phyloP scores from a whole-genome alignment of 768 basidiomycete genomes.

The Lentinula boryana region DNA sequence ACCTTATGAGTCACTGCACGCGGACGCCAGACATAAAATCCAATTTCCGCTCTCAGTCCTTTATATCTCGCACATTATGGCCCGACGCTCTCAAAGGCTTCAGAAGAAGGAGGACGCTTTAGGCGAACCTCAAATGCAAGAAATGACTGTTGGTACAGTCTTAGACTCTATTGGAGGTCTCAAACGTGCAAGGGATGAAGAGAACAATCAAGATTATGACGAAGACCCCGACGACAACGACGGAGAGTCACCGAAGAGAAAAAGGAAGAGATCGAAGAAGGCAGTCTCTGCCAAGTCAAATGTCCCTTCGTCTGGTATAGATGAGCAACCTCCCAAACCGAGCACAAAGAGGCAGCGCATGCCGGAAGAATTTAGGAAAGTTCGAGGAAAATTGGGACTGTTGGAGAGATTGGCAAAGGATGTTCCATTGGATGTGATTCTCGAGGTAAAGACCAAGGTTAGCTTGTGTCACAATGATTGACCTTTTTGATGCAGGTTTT shows the following conservation, averaged over 20 bases:
- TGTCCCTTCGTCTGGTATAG: background rate
- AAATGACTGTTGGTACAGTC: background rate
- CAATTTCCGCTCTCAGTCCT: background rate
- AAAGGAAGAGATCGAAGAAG: background rate
- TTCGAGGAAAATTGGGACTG: conserved; percentile 1
- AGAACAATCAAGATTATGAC: background rate
- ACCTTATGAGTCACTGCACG: background rate
- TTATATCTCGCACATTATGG: background rate
- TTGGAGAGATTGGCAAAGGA: background rate
- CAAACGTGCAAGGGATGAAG: background rate
- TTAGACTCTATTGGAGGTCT: too few relatives aligned
- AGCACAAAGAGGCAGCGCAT: background rate
- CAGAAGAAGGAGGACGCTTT: background rate
- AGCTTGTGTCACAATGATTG: background rate
- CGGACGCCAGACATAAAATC: background rate
- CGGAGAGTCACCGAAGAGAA: background rate
- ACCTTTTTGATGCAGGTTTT: conserved; percentile 36
- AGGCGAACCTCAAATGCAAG: background rate
- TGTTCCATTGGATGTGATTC: conserved; percentile 3
- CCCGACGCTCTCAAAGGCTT: background rate
- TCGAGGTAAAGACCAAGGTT: background rate
- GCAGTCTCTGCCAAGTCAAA: background rate
- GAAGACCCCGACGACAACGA: background rate
- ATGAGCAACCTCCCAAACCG: background rate
- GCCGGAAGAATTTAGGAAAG: background rate